Evolutionary conservation across 1,284 basidiomycete genomes (phyloP), one percentile per base, ranked within the genome.

Genomic region (Entoloma clypeatum): DNA sequence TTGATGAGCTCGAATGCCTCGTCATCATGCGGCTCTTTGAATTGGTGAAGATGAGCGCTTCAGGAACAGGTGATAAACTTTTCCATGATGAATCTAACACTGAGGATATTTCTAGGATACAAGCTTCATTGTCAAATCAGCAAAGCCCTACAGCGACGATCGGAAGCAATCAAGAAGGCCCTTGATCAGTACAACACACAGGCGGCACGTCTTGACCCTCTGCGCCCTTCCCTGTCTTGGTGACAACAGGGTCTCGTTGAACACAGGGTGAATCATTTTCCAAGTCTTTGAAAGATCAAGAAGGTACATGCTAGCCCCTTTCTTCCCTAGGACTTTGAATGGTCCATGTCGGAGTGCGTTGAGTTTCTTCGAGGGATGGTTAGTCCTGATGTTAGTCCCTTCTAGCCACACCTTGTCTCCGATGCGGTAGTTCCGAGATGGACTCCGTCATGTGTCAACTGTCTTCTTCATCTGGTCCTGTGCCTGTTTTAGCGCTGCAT

Each of bases 221-320:
- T 43, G 17, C 44, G 40, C 9, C 46, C 44, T 6, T 19, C 22
- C 2, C 48, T 68, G 7, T 24, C 36, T 3, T 65, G 60, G 57
- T n/a, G n/a, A n/a, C n/a, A n/a, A n/a, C 45, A 52, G 3, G 51
- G 63, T 14, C 45, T 69, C 8, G 42, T 61, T 4, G 48, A 59
- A 3, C 58, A 58, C 39, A 45, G 45, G n/a, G n/a, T n/a, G n/a
- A n/a, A n/a, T n/a, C n/a, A n/a, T n/a, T n/a, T n/a, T n/a, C n/a
- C n/a, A n/a, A n/a, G n/a, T n/a, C n/a, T n/a, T n/a, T n/a, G n/a
- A n/a, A n/a, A n/a, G n/a, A n/a, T n/a, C n/a, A n/a, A n/a, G n/a
- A n/a, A n/a, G n/a, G n/a, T n/a, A n/a, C n/a, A n/a, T n/a, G n/a
- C n/a, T n/a, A n/a, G n/a, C n/a, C n/a, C n/a, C n/a, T n/a, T n/a